A percentile compares a stretch with the other conserved stretches of the same genome.
phyloP scores from a whole-genome alignment of 495 filamentous ascomycete genomes.

The Tuber aestivum region DNA sequence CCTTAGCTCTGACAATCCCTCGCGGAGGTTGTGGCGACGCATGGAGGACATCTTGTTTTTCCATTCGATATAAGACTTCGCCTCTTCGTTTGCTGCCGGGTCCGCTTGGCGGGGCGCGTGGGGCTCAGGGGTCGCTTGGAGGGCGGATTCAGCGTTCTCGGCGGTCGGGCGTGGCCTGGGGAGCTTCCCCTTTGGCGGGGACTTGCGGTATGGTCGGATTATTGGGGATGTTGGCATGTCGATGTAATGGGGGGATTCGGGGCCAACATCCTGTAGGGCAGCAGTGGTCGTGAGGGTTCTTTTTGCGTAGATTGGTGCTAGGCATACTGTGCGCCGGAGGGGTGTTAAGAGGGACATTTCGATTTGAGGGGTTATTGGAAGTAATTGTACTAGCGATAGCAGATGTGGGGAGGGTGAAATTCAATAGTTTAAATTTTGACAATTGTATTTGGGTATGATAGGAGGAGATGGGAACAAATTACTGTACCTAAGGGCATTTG shows the following conservation, averaged over 20 bases:
- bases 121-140: constrained; percentile 45
- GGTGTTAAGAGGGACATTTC: background rate
- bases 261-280: constrained; percentile 46
- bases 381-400: background rate
- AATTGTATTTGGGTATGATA: background rate
- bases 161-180: constrained; percentile 60
- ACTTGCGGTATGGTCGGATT: constrained; percentile 28
- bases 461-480: background rate
- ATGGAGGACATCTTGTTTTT: constrained; percentile 56
- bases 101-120: background rate
- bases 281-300: constrained; percentile 48
- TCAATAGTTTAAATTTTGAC: background rate
- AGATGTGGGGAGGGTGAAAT: background rate
- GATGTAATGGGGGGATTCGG: constrained; percentile 69
- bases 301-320: background rate
- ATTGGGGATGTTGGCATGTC: constrained; percentile 55
- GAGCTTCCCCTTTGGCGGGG: constrained; percentile 58
- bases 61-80: constrained; percentile 55
- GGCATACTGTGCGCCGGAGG: background rate
- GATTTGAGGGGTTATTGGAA: background rate
- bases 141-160: constrained; percentile 54
- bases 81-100: constrained; percentile 33
- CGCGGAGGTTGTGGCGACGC: constrained; percentile 58
- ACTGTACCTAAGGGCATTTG: background rate
- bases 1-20: constrained; percentile 57